These are phyloP conservation scores for Pontederia crassipes DNA, from an alignment of 176 grass and related monocot species.

Conservation along the genomic window DNA sequence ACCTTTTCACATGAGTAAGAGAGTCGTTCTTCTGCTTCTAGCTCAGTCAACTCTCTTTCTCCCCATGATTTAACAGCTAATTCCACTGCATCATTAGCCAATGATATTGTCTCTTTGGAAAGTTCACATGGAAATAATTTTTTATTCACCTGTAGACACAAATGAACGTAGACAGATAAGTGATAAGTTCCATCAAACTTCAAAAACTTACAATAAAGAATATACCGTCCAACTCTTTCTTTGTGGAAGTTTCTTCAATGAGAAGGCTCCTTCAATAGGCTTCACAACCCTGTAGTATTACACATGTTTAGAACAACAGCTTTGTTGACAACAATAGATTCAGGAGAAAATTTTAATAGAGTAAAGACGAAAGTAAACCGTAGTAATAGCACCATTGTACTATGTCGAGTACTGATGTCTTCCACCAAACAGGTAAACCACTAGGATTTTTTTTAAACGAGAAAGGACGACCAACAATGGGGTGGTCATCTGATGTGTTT, in stretches of 20 bases:
- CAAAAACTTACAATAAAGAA: not conserved
- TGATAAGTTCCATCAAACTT: slow-evolving; percentile 11
- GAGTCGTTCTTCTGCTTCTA: slow-evolving; percentile 87
- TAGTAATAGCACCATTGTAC: not conserved
- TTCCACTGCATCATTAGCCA: slow-evolving; percentile 74
- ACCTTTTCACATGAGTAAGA: slow-evolving; percentile 99
- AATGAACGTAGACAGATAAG: not conserved
- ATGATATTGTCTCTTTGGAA: slow-evolving; percentile 65
- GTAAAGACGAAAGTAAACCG: not conserved
- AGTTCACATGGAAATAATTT: slow-evolving; percentile 92
- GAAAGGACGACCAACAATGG: no score
- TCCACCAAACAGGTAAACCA: no score
- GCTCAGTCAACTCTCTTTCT: slow-evolving; percentile 64
- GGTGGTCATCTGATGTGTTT: no score
- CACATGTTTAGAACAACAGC: not conserved
- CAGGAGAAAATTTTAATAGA: not conserved
- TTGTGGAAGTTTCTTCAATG: slow-evolving; percentile 69
- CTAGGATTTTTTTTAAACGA: no score
- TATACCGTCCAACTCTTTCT: slow-evolving; percentile 89
- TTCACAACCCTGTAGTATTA: slow-evolving; percentile 57
- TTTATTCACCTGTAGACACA: slow-evolving; percentile 57
- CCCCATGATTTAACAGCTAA: slow-evolving; percentile 86
- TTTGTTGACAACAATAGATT: not conserved
- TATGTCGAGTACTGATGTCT: no score
- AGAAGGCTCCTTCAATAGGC: slow-evolving; percentile 54